phyloP scores from a whole-genome alignment of 257 asterid genomes.

The Solanum ahanhuiri region DNA sequence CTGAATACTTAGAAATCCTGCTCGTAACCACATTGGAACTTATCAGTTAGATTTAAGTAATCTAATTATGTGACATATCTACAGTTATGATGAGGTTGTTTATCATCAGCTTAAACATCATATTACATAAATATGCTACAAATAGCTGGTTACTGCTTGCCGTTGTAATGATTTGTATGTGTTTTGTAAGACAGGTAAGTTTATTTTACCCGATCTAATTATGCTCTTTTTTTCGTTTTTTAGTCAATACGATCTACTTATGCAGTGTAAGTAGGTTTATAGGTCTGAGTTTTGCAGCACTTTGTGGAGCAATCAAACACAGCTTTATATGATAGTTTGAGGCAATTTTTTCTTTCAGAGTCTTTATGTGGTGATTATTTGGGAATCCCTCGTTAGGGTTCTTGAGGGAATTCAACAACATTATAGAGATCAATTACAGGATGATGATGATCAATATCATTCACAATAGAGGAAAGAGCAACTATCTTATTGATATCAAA shows the following conservation, averaged over 20 bases:
- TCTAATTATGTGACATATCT: neutral
- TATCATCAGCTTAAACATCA: neutral
- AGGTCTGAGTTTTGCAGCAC: neutral
- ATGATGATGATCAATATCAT: neutral
- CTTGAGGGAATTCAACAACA: neutral
- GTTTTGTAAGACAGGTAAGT: neutral
- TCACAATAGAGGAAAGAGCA: neutral
- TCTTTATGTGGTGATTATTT: neutral
- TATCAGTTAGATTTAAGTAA: neutral
- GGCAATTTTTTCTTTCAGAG: neutral
- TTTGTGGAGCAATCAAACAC: neutral
- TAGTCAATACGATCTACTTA: neutral
- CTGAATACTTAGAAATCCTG: conserved; percentile 44
- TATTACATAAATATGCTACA: neutral
- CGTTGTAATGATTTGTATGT: neutral
- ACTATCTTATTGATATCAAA: neutral
- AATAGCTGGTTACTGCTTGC: neutral
- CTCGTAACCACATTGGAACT: neutral
- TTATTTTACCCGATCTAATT: neutral
- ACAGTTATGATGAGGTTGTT: neutral
- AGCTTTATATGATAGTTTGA: neutral
- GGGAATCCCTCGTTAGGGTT: neutral
- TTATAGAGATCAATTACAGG: neutral
- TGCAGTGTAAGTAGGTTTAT: neutral
- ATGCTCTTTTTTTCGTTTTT: neutral